Evolutionary conservation across 305 asterid species (phyloP), one percentile per base, ranked within the genome.

Genomic region (Fraxinus sp.): DNA sequence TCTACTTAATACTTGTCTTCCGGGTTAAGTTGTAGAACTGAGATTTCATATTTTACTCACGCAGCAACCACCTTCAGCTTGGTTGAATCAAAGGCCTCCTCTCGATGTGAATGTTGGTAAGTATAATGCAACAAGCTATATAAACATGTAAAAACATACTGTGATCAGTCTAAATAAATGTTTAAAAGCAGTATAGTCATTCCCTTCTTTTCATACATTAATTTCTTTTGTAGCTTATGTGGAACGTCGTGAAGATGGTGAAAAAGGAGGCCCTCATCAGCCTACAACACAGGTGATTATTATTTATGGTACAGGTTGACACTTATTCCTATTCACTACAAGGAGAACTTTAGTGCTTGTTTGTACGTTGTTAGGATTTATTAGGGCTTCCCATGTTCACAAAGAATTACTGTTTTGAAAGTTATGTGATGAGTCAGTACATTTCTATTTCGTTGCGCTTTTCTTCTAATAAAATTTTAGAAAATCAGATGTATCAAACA

Each of bases 101-200:
- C 97, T 94, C 77, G 99, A 95, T 89, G 99, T 94, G 82, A 95
- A 95, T 85, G 92, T 93, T 81, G 98, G 99, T 95, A 90, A 92
- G 98, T 82, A 74, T 57, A 77, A 74, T 74, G 20, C 59, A 52
- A 35, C 77, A 76, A 78, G 68, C 64, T 52, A 57, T 79, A 33
- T 70, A 66, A 16, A 70, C 36, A 72, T 64, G 37, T 16, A 71
- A 16, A 22, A 33, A 71, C 16, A 2, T 32, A 71, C 44, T 14
- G 1, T 33, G 41, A 70, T 30, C 41, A 3, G 41, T 70, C 76
- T 32, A 32, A 70, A 26, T 9, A 59, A 28, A 80, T 26, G 57
- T 68, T 77, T n/a, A 76, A 82, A 80, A 79, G 76, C 77, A 62
- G 55, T 84, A 52, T 46, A 59, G 3, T 52, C n/a, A 75, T 24